Conservation (phyloP, 2,329 filamentous ascomycete species). For the Colletotrichum phormii region DNA sequence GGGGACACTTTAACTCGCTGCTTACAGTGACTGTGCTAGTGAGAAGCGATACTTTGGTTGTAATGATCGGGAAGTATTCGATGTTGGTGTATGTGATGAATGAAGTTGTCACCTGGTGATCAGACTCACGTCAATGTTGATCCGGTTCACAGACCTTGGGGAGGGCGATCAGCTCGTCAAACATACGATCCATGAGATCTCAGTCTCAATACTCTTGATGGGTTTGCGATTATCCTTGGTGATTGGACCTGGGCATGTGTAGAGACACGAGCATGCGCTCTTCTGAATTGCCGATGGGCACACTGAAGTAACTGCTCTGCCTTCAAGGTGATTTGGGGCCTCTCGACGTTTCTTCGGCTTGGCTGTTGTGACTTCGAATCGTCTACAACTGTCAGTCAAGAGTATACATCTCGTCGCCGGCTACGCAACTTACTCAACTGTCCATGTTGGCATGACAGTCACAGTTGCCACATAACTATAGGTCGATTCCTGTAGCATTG, state of each 20-base stretch:
- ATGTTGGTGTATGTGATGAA: too few species aligned
- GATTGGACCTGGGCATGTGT: neutral
- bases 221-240: neutral
- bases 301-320: neutral
- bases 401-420: neutral
- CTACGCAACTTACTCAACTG: neutral
- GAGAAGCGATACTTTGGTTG: too few species aligned
- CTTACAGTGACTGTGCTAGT: too few species aligned
- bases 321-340: neutral
- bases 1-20: too few species aligned
- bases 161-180: neutral
- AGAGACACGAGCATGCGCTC: slow-evolving; percentile 10
- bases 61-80: too few species aligned
- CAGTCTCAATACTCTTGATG: neutral
- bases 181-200: neutral
- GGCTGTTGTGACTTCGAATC: neutral
- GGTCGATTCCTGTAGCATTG: neutral
- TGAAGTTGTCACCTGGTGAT: too few species aligned
- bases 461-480: neutral
- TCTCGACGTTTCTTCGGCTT: neutral
- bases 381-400: neutral
- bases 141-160: neutral
- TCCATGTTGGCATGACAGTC: neutral
- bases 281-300: neutral
- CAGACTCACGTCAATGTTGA: too few species aligned